Conservation (phyloP, 1,284 basidiomycete genomes). For the Pseudozyma pruni region DNA sequence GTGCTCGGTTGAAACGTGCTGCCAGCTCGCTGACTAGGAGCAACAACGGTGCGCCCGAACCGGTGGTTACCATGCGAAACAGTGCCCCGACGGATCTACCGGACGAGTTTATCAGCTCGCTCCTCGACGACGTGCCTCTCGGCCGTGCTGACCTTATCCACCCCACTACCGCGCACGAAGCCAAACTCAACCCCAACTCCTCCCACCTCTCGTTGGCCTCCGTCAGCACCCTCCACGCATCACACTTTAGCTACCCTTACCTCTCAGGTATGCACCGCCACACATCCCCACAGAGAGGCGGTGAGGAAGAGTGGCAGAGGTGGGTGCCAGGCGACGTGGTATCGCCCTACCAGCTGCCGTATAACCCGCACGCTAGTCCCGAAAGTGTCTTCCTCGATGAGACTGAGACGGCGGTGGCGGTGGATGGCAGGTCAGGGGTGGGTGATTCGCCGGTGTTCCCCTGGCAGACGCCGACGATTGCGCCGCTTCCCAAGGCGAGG, state of each 20-base stretch:
- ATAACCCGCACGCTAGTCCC: slow-evolving; percentile 22
- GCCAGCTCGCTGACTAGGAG: slow-evolving; percentile 17
- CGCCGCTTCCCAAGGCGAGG: slow-evolving; percentile 18
- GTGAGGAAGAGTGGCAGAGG: too few species aligned
- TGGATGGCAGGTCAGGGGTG: slow-evolving; percentile 16
- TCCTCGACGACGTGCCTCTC: slow-evolving; percentile 25
- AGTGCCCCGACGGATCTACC: slow-evolving; percentile 23
- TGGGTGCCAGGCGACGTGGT: slow-evolving; percentile 30
- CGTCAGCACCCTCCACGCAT: slow-evolving; percentile 12
- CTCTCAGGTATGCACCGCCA: slow-evolving; percentile 49
- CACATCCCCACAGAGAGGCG: not conserved
- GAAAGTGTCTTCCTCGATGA: slow-evolving; percentile 40
- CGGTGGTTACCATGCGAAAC: slow-evolving; percentile 20
- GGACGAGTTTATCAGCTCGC: slow-evolving; percentile 40
- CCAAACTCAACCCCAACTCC: slow-evolving; percentile 7
- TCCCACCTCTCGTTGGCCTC: slow-evolving; percentile 14
- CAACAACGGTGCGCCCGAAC: slow-evolving; percentile 16
- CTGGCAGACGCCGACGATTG: slow-evolving; percentile 31
- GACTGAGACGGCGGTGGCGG: slow-evolving; percentile 9
- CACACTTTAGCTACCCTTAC: slow-evolving; percentile 59
- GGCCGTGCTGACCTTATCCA: slow-evolving; percentile 14
- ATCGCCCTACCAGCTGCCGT: slow-evolving; percentile 26
- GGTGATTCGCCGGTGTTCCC: slow-evolving; percentile 17
- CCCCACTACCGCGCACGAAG: slow-evolving; percentile 1
- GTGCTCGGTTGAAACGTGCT: slow-evolving; percentile 21